Percentiles rank a stretch among this genome's conserved stretches.
Conservation (phyloP, 208 protist genomes). For the Strigomonas galati region DNA sequence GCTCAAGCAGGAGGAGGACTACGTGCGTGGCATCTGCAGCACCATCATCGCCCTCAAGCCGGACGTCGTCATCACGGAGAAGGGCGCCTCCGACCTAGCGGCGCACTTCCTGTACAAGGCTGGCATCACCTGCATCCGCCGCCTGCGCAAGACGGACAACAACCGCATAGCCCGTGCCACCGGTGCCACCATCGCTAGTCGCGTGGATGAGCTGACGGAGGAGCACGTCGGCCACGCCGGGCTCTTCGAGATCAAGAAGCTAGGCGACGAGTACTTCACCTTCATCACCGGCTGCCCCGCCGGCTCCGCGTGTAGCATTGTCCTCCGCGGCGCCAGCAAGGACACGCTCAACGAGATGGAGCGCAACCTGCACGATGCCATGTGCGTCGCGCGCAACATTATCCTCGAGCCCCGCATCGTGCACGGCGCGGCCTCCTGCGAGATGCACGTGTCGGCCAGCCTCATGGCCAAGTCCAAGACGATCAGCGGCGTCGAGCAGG, state of each 20-base stretch:
- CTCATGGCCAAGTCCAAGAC: constrained; percentile 94
- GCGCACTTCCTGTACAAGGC: constrained; percentile 98
- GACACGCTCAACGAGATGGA: constrained; percentile 99
- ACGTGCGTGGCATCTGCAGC: constrained; percentile 96
- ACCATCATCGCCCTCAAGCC: constrained; percentile 99
- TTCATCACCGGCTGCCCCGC: constrained; percentile 98
- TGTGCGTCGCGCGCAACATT: constrained; percentile 98
- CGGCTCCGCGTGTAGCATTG: constrained; percentile 98
- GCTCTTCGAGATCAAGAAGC: constrained; percentile 99
- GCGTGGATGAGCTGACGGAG: constrained; percentile 96
- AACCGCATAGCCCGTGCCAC: constrained; percentile 98
- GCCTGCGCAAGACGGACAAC: constrained; percentile 99
- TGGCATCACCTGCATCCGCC: constrained; percentile 97
- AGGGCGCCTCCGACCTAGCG: constrained; percentile 98
- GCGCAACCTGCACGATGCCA: constrained; percentile 98
- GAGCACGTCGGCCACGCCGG: constrained; percentile 97
- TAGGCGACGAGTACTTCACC: constrained; percentile 99
- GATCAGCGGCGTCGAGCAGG: constrained; percentile 96
- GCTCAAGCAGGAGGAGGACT: constrained; percentile 99
- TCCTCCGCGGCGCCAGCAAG: constrained; percentile 99
- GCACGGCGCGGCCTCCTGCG: constrained; percentile 98
- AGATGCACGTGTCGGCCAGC: constrained; percentile 95
- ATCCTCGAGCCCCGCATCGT: constrained; percentile 96
- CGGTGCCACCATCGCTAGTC: constrained; percentile 98
- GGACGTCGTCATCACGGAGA: constrained; percentile 99